Base-by-base conservation (phyloP, 2,329 filamentous ascomycete genomes). In the Parastagonospora avenae region DNA sequence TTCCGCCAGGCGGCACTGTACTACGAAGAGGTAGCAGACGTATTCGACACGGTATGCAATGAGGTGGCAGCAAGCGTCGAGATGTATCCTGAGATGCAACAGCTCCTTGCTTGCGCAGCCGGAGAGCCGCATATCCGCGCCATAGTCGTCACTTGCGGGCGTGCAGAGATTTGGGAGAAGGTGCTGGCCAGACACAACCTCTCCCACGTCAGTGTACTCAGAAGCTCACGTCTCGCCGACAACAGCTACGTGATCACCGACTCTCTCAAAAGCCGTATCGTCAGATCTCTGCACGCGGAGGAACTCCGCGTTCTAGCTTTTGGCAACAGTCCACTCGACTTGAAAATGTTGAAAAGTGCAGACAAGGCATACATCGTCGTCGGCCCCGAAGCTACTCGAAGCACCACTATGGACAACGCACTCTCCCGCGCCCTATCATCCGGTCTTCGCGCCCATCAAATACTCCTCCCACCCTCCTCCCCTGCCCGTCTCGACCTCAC, bases 241-340 rank as follows among this genome's bases (percentile, higher is more conserved):
- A 77, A 83, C 48, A 75, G 71, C 0, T 73, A 79, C 24, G 76
- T 87, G 10, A 73, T 88, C 24, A 84, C 80, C 0, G 70, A 78
- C 6, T 57, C 52, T 0, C 67, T 81, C 15, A 88, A 88, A 63
- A 77, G 70, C 1, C 60, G 59, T 0, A 36, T 86, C 19, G 80
- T 85, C 1, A 43, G 44, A 1, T 70, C 62, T 2, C 62, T 86
- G 15, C 70, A 72, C 0, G 14, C 14, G 0, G 55, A 77, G 35
- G 3, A 68, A 0, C 38, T 76, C 27, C 66, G 76, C 33, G 79
- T 86, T 14, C 79, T 74, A 64, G 85, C 82, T 0, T 84, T 88
- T 57, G 84, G 85, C n/a, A 84, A 87, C 57, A 84, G 84, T 55
- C 75, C 75, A 0, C 52, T 86, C 6, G 85, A 88, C 56, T 33